These are phyloP conservation scores for Pseudogymnoascus sp. DNA, from an alignment of 2,329 filamentous ascomycete genomes.

Conservation along the genomic window DNA sequence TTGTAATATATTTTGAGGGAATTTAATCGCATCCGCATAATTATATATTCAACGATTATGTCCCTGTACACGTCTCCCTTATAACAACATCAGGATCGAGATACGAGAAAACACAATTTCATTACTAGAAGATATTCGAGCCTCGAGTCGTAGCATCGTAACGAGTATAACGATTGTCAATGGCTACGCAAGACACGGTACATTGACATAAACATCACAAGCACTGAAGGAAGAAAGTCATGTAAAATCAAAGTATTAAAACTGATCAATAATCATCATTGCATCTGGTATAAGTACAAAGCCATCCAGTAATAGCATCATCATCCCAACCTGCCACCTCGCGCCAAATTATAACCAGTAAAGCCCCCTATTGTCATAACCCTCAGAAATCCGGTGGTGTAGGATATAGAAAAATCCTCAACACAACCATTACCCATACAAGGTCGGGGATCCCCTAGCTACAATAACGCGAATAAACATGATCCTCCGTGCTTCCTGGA, in stretches of 20 bases:
- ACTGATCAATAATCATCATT: constrained; percentile 9
- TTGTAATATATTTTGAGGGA: background rate
- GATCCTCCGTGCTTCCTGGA: constrained; percentile 7
- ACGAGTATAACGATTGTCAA: background rate
- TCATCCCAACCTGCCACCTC: constrained; percentile 6
- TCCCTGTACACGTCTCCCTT: background rate
- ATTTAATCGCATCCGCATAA: background rate
- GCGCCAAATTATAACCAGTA: constrained; percentile 10
- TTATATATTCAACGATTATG: background rate
- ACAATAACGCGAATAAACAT: constrained; percentile 7
- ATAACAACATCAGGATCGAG: background rate
- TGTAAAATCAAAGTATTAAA: background rate
- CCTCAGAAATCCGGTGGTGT: constrained; percentile 5
- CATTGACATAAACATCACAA: background rate
- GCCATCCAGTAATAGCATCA: constrained; percentile 9
- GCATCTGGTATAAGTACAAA: constrained; percentile 10
- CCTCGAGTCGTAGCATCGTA: background rate
- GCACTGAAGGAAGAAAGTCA: background rate
- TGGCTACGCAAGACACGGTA: no score
- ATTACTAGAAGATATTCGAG: background rate
- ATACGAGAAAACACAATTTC: background rate
- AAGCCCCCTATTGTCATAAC: constrained; percentile 5
- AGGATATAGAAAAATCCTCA: constrained; percentile 1
- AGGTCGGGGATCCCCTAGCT: constrained; percentile 7
- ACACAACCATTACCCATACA: constrained; percentile 7